Evolutionary conservation across 768 basidiomycete species (phyloP).

Genomic region (Holtermanniella nyarrowii): DNA sequence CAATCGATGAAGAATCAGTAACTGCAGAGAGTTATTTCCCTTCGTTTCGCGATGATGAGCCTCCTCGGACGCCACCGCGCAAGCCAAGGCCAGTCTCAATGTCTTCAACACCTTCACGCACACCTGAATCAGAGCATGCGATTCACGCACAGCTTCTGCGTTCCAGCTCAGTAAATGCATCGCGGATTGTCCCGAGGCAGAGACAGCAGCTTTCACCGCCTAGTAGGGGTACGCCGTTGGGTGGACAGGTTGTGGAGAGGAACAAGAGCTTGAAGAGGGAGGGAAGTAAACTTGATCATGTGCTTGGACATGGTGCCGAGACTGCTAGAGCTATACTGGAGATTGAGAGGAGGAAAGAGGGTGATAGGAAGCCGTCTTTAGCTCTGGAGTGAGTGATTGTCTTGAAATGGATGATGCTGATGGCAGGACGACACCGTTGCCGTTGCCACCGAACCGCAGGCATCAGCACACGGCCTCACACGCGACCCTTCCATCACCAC

Average conservation of each 20-base stretch:
- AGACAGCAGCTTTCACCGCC: not conserved
- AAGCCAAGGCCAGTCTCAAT: not conserved
- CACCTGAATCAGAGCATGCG: conserved; percentile 13
- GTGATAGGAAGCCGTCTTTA: too few species aligned
- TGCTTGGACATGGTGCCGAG: conserved; percentile 26
- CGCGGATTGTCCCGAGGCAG: conserved; percentile 15
- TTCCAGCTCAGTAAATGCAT: conserved; percentile 11
- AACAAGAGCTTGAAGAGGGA: not conserved
- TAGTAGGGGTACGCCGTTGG: conserved; percentile 12
- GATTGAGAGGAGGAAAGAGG: conserved; percentile 12
- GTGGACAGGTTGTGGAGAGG: conserved; percentile 3
- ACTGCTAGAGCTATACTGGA: conserved; percentile 14
- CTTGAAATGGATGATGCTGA: not conserved
- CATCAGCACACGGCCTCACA: not conserved
- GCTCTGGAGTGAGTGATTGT: not conserved
- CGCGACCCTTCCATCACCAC: not conserved
- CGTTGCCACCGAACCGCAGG: not conserved
- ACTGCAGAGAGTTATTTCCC: not conserved
- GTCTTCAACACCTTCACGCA: not conserved
- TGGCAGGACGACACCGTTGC: not conserved
- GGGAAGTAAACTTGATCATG: conserved; percentile 17
- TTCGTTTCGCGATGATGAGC: not conserved
- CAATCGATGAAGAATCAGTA: not conserved
- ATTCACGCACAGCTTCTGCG: conserved; percentile 20
- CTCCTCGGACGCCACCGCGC: not conserved